Base-by-base conservation (phyloP, 2,329 filamentous ascomycete species). In the Paecilomyces sp. region DNA sequence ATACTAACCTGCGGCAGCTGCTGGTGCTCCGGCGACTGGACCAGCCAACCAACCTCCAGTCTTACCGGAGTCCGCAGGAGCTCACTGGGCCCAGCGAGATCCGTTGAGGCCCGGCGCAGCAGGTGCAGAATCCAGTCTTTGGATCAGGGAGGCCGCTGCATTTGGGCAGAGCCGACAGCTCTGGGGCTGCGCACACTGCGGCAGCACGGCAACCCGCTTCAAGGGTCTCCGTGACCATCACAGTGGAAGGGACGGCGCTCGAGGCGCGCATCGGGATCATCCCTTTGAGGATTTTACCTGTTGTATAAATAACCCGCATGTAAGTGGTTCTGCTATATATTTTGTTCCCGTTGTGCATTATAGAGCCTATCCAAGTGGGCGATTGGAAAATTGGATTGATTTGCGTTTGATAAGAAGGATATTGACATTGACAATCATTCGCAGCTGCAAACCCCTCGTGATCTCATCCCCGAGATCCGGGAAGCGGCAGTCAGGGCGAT, bases 281-380 rank as follows among this genome's bases (percentile, higher is more conserved):
- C 30, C 22, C n/a, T 60, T 36, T 54, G 58, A 60, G 31, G 41
- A 3, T 22, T 55, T 33, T 55, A 13, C 24, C 31, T 58, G 57
- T 41, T 58, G 59, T 30, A 28, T 53, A 34, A 61, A 58, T n/a
- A 58, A 50, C 22, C 54, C 54, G 25, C n/a, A 56, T 41, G 59
- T 61, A 28, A 56, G 59, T 51, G 13, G 5, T 15, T 25, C 54
- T 25, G 18, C 53, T 53, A 50, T 54, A 54, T 6, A 28, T 31
- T 41, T n/a, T 30, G 55, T 53, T 24, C 22, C 3, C 15, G 15
- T 3, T 8, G n/a, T 15, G 3, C 36, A 47, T 47, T 47, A 1
- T 11, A 18, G 8, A 47, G 18, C 1, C n/a, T 9, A 18, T 18
- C n/a, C 41, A 18, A 8, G 15, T 47, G 36, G 15, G 36, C 6